Base-by-base conservation (phyloP, 768 basidiomycete species). In the Crucibulum laeve region DNA sequence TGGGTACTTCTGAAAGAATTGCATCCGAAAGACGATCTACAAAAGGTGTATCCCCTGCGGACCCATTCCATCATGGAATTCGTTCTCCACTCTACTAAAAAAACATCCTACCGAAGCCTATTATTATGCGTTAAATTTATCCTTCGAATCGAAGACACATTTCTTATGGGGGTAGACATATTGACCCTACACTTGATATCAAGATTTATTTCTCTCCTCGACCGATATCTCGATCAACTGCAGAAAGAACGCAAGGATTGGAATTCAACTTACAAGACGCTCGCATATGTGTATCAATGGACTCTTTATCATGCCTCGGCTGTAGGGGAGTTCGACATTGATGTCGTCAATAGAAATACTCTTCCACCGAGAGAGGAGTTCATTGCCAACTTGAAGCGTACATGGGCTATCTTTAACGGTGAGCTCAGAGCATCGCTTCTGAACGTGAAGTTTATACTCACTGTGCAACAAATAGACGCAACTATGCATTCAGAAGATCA, bases 161-260 rank as follows among this genome's bases (percentile, higher is more conserved):
- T 46, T 24, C 14, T 46, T 21, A 40, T 37, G 44, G 44, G 40
- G 15, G 44, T 46, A 21, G 44, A 34, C 3, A 40, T 41, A 28
- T 40, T 40, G 44, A 40, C 44, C 3, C 17, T 41, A 39, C 37
- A 39, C 37, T 17, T 46, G 10, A 40, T 46, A 2, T 24, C 30
- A 18, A 26, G 44, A 22, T 46, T 46, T 17, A 25, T 40, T 18
- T 22, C 19, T 7, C 38, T 46, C 6, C 22, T 39, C 25, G 28
- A 45, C 13, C 36, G 40, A 22, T 28, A 39, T 23, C 14, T 11
- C n/a, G 19, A 18, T 26, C 11, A n/a, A 28, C 3, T 45, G 35
- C 35, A 37, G n/a, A 37, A 17, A 4, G 44, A 45, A 8, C 24
- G 13, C 14, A 25, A 22, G 18, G 38, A 40, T 4, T 30, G 36